Evolutionary conservation across 2,329 filamentous ascomycete species (phyloP).

Genomic region (Raffaelea ambrosiae): DNA sequence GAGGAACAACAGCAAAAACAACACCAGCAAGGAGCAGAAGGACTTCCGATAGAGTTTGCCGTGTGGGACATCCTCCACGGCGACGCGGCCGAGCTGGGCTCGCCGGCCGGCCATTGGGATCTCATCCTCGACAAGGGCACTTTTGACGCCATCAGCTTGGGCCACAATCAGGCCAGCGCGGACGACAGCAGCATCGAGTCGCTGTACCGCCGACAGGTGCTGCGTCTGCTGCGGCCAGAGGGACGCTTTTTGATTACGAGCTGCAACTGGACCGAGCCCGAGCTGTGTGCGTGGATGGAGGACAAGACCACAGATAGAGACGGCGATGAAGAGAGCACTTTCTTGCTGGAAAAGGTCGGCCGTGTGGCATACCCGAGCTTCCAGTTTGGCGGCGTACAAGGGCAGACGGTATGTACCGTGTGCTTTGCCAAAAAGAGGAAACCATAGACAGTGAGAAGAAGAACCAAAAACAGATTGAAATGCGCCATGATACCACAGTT

Average conservation of each 20-base stretch:
- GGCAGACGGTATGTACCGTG: conserved; percentile 80
- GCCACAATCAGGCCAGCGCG: conserved; percentile 32
- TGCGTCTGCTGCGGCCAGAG: conserved; percentile 56
- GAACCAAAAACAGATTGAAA: not conserved
- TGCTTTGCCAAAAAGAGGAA: conserved; percentile 53
- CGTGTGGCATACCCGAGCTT: conserved; percentile 78
- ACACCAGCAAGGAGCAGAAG: not conserved
- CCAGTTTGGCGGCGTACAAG: conserved; percentile 79
- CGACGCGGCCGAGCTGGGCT: conserved; percentile 21
- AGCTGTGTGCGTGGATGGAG: conserved; percentile 74
- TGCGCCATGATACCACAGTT: not conserved
- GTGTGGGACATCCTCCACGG: conserved; percentile 57
- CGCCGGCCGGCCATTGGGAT: conserved; percentile 50
- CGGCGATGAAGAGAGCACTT: conserved; percentile 11
- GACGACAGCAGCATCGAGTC: conserved; percentile 58
- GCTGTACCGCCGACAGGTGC: conserved; percentile 62
- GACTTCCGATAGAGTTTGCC: conserved; percentile 28
- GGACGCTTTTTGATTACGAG: conserved; percentile 82
- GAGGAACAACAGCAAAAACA: not conserved
- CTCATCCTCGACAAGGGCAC: conserved; percentile 97
- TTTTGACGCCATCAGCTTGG: conserved; percentile 88
- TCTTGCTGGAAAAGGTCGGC: conserved; percentile 49
- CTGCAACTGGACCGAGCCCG: conserved; percentile 95
- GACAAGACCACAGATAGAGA: conserved; percentile 22
- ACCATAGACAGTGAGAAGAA: not conserved